These are phyloP conservation scores for Amanita molliuscula DNA, from an alignment of 768 basidiomycete genomes.

Conservation along the genomic window DNA sequence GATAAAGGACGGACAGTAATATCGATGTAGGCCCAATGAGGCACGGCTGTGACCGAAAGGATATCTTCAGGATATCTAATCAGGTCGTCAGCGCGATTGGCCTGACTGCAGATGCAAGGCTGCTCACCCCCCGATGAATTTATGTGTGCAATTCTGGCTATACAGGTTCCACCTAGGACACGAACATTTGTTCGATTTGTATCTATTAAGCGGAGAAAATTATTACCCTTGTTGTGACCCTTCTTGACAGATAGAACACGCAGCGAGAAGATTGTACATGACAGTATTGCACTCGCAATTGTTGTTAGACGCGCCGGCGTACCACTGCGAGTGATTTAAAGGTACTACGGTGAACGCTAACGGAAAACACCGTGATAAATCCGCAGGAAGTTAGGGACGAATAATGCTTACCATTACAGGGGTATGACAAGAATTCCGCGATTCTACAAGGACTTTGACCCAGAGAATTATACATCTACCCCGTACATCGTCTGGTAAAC, in stretches of 20 bases:
- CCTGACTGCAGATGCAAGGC: neutral
- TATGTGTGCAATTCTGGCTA: neutral
- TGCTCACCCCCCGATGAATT: neutral
- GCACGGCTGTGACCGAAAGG: neutral
- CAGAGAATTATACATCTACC: neutral
- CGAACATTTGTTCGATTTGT: neutral
- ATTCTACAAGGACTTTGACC: conserved; percentile 1
- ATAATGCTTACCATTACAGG: neutral
- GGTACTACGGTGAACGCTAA: neutral
- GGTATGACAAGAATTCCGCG: conserved; percentile 1
- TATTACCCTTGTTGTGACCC: neutral
- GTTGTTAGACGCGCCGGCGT: neutral
- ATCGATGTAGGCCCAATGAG: conserved; percentile 2
- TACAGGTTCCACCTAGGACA: neutral
- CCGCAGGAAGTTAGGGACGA: neutral
- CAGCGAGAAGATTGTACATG: neutral
- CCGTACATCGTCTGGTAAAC: neutral
- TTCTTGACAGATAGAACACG: neutral
- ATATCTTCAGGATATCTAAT: conserved; percentile 1
- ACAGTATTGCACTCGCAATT: conserved; percentile 1
- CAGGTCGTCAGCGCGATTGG: neutral
- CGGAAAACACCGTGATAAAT: neutral
- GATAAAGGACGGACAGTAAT: neutral
- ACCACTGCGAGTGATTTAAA: neutral
- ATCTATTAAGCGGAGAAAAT: neutral